Conservation (phyloP, 495 filamentous ascomycete species). For the Aspergillus indologenus region DNA sequence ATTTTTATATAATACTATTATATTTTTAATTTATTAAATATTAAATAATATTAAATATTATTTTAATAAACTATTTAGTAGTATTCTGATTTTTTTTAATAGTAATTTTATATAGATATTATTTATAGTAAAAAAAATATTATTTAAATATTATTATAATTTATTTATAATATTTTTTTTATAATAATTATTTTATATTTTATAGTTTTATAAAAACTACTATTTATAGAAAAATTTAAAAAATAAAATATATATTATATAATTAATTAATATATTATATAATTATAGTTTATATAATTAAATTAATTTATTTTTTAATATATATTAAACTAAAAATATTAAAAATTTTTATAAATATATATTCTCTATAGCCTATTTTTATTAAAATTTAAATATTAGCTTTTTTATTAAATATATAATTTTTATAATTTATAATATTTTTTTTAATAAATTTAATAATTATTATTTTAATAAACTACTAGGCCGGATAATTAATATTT, state of each 20-base stretch:
- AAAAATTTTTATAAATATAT: background rate
- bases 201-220: too few relatives aligned
- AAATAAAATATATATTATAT: too few relatives aligned
- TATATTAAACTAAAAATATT: too few relatives aligned
- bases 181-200: too few relatives aligned
- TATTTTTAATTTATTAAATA: background rate
- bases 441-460: background rate
- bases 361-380: background rate
- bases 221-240: too few relatives aligned
- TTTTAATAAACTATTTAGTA: background rate
- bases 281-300: too few relatives aligned
- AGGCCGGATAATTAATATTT: too few relatives aligned
- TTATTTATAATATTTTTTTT: too few relatives aligned
- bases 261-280: too few relatives aligned
- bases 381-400: background rate
- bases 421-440: conserved; percentile 5
- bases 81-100: background rate
- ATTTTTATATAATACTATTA: background rate
- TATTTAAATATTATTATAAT: too few relatives aligned
- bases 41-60: background rate
- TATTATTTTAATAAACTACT: too few relatives aligned
- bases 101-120: background rate
- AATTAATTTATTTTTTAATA: too few relatives aligned
- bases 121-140: background rate
- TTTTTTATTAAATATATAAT: background rate